Evolutionary conservation across 257 asterid species (phyloP), one percentile per base, ranked within the genome.

Genomic region (Solanum clarkiae): DNA sequence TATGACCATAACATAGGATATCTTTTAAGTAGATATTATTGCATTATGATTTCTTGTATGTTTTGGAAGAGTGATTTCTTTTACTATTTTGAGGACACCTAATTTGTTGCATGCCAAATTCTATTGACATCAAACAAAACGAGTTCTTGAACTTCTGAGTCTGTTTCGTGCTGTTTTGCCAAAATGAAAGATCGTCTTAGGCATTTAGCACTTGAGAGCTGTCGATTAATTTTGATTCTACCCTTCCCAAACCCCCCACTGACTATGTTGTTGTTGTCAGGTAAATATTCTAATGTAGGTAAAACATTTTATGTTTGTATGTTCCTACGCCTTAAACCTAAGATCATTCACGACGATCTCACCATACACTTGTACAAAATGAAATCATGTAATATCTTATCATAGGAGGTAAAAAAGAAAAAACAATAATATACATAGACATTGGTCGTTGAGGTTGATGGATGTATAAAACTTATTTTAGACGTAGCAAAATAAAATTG

Each of bases 1-100:
- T 65, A 95, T 91, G 86, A 90, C 92, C 83, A 82, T 93, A 2
- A 86, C 7, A 18, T 94, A 90, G 87, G 42, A 42, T 22, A 22
- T 40, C 10, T 8, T 51, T 51, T 24, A 16, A 22, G 82, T 6
- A 16, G 8, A 66, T 45, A 63, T 59, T 36, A 70, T 54, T 26
- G 47, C 47, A 77, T 77, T 26, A 9, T 26, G 81, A 49, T 75
- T 77, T 77, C 82, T 26, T 51, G 45, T 51, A 53, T 77, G 45
- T 10, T 32, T 79, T 79, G 65, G 65, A 79, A 79, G 26, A 26
- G 6, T 26, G 26, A 18, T 22, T 8, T 10, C 11, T 49, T 47
- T 75, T 14, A 49, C 60, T 75, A 49, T 24, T 74, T 75, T 49
- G 24, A 77, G 10, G 15, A 15, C 60, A 24, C 45, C 72, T 47